Base-by-base conservation (phyloP, 2,329 filamentous ascomycete species). In the Neocatenulostroma microsporum region DNA sequence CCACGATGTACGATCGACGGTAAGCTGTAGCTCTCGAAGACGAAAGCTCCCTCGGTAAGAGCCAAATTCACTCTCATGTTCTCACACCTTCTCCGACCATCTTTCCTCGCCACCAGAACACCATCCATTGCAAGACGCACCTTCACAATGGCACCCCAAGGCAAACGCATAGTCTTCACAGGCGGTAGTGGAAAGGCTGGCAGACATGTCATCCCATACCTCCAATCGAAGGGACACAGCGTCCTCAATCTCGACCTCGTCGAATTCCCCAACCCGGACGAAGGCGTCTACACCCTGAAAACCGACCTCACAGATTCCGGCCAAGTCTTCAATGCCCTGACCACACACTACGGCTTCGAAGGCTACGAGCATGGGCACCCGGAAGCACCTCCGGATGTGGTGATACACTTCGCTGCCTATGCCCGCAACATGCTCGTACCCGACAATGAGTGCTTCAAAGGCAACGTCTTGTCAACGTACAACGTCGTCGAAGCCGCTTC, bases 401-500 rank as follows among this genome's bases (percentile, higher is more conserved):
- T 81, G 34, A 75, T 80, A 34, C 76, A 81, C 53, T 73, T 79
- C 34, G 73, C 68, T 11, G 75, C 73, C 0, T 74, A 72, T 44
- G 69, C 76, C 0, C 64, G 75, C 18, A 75, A 76, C 47, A 69
- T 79, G 67, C 63, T 79, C 2, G 74, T 76, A 0, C 74, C 74
- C 0, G 76, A 80, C 50, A 74, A 71, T 34, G 72, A 77, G 49
- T 71, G 66, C 34, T 80, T 76, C 56, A 62, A 63, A 13, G 67
- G 61, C 18, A 81, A 80, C 48, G 66, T 72, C 0, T 60, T 63
- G 1, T 64, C 68, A 8, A 75, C 72, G 0, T 78, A 78, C 57
- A 80, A 80, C 39, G 67, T 80, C 17, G 68, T 80, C 43, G 76
- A 80, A 56, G 73, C 74, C 0, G 74, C 75, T 0, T 76, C 67